Base-by-base conservation (phyloP, 2,329 filamentous ascomycete species). In the Cytospora mali region DNA sequence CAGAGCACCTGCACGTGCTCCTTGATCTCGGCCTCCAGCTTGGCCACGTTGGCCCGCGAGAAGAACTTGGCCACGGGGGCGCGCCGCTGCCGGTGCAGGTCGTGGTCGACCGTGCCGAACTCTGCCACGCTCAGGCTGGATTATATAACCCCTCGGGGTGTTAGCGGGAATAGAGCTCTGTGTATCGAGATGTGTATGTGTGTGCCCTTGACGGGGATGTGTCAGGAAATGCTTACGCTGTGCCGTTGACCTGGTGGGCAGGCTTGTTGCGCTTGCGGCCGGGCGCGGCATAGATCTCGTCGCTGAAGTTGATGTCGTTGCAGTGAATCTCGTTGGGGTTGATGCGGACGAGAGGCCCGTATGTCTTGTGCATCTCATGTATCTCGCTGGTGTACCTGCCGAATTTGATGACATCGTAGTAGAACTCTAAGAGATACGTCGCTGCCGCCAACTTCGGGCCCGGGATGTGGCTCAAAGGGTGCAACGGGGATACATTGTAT, bases 341-440 rank as follows among this genome's bases (percentile, higher is more conserved):
- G 59, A 75, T 73, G 23, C 74, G 68, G 33, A 75, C 65, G 57
- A 75, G 71, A 4, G 74, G 73, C 6, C 74, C 76, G 62, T 77
- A 76, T 66, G 69, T 64, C 42, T 71, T 66, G 66, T 78, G 76
- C 58, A 77, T 66, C 50, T 69, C 64, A 48, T 70, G 54, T 10
- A 74, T 73, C 55, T 73, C 67, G 16, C 67, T 69, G 46, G 69
- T 66, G 46, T 71, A 75, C 33, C 73, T 64, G 4, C 73, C 71
- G 23, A 62, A 66, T 1, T 62, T 56, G 28, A 73, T 39, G 27
- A 73, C 65, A 64, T 75, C 72, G 57, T 71, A 73, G 65, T 71
- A 77, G 25, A 69, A 73, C 61, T 77, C 74, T 50, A 74, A 73
- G 62, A 68, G 70, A 27, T 68, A 64, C 0, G 71, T 74, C 7